Base-by-base conservation (phyloP, 129 eudicot genomes). In the Centrapalus pauciflorus region DNA sequence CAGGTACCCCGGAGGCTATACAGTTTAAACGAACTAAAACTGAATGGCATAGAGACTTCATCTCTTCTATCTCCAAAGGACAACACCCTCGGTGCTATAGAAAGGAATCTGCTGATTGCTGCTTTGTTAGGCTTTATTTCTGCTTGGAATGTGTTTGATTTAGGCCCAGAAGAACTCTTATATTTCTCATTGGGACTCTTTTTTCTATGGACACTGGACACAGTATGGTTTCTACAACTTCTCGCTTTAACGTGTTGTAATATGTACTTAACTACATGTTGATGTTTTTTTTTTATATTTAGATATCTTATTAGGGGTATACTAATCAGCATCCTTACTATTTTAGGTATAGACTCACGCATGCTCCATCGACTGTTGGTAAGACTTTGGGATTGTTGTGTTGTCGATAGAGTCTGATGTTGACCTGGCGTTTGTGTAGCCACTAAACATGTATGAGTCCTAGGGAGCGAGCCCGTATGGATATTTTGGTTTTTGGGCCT, bases 1-100 rank as follows among this genome's bases (percentile, higher is more conserved):
- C 88, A 93, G 98, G 87, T 88, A 64, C 96, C 98, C 11, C 95
- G 89, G 79, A 86, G 96, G 75, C 81, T 85, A 43, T 93, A 93
- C 81, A 83, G 80, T 59, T 67, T 88, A 74, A 84, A 80, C 68
- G 98, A 93, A 67, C 73, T 92, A 59, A 85, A 83, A 76, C 75
- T 93, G 49, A 93, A 93, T 59, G 92, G 98, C 9, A 88, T 88
- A 25, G 95, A 88, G 61, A 38, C 92, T 67, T 52, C 89, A 40
- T 80, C 83, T 46, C 87, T 93, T 23, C 80, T 93, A 37, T 69
- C 98, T 28, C 98, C 96, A 4, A 83, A 77, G 56, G 98, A 93
- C 78, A 64, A 77, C 43, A 93, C 96, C 21, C 91, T 93, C 16
- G 89, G 95, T 72, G 54, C 87, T 11, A 81, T 93, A 2, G 95